Conservation (phyloP, 192 early-diverging fungal genomes). For the Pecoramyces ruminantium region DNA sequence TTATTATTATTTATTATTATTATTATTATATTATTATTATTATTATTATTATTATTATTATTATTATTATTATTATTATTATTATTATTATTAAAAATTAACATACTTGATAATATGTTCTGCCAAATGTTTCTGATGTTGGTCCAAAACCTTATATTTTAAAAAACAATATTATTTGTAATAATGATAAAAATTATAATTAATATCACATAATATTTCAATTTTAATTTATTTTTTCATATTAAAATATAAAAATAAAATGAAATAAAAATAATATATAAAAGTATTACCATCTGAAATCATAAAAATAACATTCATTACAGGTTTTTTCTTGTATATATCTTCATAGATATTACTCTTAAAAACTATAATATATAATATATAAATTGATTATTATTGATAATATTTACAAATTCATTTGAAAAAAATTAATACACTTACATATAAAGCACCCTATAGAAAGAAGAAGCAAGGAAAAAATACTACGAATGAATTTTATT, state of each 20-base stretch:
- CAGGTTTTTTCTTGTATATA: background rate
- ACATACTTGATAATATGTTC: constrained; percentile 8
- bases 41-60: too few species aligned
- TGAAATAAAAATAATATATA: background rate
- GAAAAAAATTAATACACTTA: background rate
- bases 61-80: too few species aligned
- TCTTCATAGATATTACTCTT: background rate
- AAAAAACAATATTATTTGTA: too few species aligned
- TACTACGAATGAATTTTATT: background rate
- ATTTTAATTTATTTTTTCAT: background rate
- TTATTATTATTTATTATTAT: too few species aligned
- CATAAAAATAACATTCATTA: constrained; percentile 71
- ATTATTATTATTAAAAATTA: constrained; percentile 23
- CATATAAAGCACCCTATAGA: background rate
- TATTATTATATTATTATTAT: too few species aligned
- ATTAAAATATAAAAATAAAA: too few species aligned
- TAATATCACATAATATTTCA: too few species aligned
- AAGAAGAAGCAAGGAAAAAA: background rate
- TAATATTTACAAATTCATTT: too few species aligned
- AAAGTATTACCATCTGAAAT: constrained; percentile 53
- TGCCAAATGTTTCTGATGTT: constrained; percentile 69
- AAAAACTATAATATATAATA: background rate
- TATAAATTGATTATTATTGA: too few species aligned
- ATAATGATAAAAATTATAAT: too few species aligned
- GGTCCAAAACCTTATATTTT: constrained; percentile 91